Conservation (phyloP, 2,329 filamentous ascomycete species). For the Ophioceras dolichostomum region DNA sequence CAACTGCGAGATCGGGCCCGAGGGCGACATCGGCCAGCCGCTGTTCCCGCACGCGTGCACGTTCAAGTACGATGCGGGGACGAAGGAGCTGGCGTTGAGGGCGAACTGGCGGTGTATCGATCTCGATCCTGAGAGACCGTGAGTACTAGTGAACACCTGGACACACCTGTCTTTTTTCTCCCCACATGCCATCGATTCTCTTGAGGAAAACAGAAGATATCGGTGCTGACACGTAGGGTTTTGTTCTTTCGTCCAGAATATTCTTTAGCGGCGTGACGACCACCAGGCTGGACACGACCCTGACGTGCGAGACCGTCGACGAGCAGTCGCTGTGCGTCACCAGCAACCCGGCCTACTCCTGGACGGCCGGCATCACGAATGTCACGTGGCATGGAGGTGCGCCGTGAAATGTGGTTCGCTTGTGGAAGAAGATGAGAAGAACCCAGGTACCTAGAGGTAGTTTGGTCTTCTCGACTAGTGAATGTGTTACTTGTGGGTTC, state of each 20-base stretch:
- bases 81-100: slow-evolving; percentile 7
- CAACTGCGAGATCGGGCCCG: slow-evolving; percentile 8
- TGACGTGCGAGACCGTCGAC: slow-evolving; percentile 4
- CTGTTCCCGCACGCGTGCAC: slow-evolving; percentile 10
- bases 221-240: neutral
- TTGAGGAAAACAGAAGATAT: too few species aligned
- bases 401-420: too few species aligned
- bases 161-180: slow-evolving; percentile 9
- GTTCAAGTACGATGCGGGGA: slow-evolving; percentile 6
- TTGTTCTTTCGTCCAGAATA: slow-evolving; percentile 6
- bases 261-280: slow-evolving; percentile 10
- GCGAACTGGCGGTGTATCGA: slow-evolving; percentile 13
- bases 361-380: slow-evolving; percentile 4
- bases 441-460: too few species aligned
- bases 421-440: too few species aligned
- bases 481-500: too few species aligned
- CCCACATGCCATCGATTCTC: neutral
- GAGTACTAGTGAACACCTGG: too few species aligned
- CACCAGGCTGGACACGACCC: slow-evolving; percentile 5
- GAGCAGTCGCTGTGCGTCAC: slow-evolving; percentile 7
- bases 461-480: too few species aligned
- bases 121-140: slow-evolving; percentile 9
- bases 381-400: slow-evolving; percentile 9
- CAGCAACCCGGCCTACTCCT: slow-evolving; percentile 5
- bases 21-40: slow-evolving; percentile 7